These are phyloP conservation scores for Corylus heterophylla DNA, from an alignment of 306 rosid species.

Conservation along the genomic window DNA sequence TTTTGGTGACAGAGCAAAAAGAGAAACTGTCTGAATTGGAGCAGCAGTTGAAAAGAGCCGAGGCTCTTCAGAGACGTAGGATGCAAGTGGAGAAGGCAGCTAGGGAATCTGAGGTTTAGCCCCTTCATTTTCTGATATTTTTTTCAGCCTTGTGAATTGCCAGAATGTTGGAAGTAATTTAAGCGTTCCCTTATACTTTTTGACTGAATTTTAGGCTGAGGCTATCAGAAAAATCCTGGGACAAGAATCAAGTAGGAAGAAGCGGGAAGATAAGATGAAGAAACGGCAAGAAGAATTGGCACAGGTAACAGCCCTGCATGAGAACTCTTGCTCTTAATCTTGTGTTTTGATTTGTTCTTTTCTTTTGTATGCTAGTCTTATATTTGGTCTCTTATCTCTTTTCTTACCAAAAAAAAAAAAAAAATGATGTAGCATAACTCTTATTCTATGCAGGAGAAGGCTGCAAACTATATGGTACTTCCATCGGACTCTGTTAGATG, in stretches of 20 bases:
- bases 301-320: constrained; percentile 26
- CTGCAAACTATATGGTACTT: constrained; percentile 32
- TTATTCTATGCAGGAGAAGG: constrained; percentile 40
- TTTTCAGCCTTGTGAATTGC: neutral
- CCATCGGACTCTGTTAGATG: constrained; percentile 52
- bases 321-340: neutral
- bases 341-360: neutral
- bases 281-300: constrained; percentile 40
- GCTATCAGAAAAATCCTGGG: constrained; percentile 69
- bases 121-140: neutral
- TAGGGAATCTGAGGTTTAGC: constrained; percentile 64
- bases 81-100: constrained; percentile 56
- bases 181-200: neutral
- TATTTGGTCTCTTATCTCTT: neutral
- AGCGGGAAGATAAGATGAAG: constrained; percentile 54
- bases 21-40: constrained; percentile 52
- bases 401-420: neutral
- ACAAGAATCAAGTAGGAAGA: constrained; percentile 63
- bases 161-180: neutral
- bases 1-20: constrained; percentile 41
- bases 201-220: constrained; percentile 42
- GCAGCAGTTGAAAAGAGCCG: constrained; percentile 56
- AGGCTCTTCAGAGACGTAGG: constrained; percentile 60
- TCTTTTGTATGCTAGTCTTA: neutral
- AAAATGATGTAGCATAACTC: neutral